Evolutionary conservation across 78 protist genomes (phyloP).

Genomic region (Tieghemostelium lacteum): DNA sequence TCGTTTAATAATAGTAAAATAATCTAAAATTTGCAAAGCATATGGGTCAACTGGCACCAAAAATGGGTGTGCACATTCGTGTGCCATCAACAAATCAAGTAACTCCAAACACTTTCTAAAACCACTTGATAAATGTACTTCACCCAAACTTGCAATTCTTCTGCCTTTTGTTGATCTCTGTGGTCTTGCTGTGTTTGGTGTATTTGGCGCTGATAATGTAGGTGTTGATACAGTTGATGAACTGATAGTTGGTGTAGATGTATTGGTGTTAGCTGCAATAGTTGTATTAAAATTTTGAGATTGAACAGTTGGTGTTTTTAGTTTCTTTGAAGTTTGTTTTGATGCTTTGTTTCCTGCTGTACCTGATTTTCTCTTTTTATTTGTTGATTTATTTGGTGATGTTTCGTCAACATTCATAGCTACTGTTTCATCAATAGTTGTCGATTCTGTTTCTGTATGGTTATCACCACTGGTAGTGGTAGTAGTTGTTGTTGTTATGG

Average conservation of each 20-base stretch:
- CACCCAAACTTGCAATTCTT: neutral
- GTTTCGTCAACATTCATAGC: neutral
- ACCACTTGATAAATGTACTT: conserved; percentile 5
- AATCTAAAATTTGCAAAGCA: conserved; percentile 87
- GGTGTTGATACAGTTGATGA: conserved; percentile 11
- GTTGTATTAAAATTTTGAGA: neutral
- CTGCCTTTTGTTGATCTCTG: conserved; percentile 57
- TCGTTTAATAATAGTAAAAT: conserved; percentile 80
- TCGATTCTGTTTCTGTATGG: neutral
- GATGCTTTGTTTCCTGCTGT: too few relatives aligned
- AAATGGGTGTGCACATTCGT: conserved; percentile 68
- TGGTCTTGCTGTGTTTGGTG: conserved; percentile 31
- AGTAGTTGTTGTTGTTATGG: conserved; percentile 2
- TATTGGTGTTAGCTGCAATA: neutral
- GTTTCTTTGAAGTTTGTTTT: neutral
- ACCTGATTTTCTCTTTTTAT: too few relatives aligned
- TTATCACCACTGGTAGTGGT: neutral
- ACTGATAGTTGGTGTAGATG: neutral
- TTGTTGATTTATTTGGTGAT: conserved; percentile 10
- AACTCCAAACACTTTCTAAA: conserved; percentile 50
- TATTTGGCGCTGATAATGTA: neutral
- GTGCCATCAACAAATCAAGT: conserved; percentile 12
- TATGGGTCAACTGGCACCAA: conserved; percentile 92
- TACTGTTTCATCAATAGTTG: neutral
- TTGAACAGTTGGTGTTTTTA: neutral